Conservation (phyloP, 495 filamentous ascomycete genomes). For the Daldinia vernicosa region DNA sequence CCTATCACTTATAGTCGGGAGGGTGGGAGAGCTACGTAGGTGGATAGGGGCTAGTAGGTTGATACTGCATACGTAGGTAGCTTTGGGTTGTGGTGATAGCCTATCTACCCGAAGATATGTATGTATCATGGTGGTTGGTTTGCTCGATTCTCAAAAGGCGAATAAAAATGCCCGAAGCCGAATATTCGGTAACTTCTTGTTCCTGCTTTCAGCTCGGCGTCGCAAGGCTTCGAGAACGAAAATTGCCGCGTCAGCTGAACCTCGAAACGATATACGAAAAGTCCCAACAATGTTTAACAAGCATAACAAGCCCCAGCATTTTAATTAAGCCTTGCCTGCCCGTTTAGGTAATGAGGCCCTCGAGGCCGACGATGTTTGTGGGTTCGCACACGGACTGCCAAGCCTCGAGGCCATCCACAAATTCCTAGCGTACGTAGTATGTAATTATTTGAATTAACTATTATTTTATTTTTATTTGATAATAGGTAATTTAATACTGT, state of each 20-base stretch:
- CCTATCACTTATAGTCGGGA: neutral
- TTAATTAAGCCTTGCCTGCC: conserved; percentile 21
- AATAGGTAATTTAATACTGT: neutral
- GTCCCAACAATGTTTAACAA: neutral
- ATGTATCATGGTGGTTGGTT: conserved; percentile 6
- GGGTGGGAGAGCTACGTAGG: neutral
- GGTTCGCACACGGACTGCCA: conserved; percentile 14
- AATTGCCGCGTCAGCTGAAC: conserved; percentile 31
- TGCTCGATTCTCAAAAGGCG: conserved; percentile 21
- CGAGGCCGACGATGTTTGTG: conserved; percentile 25
- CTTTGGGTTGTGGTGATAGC: neutral
- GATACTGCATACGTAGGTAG: neutral
- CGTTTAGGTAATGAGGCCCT: conserved; percentile 16
- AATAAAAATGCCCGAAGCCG: conserved; percentile 36
- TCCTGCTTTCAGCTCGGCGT: conserved; percentile 36
- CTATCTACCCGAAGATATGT: too few species aligned
- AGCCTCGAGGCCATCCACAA: neutral
- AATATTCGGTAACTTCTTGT: conserved; percentile 25
- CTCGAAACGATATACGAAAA: conserved; percentile 1
- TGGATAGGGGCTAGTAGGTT: neutral
- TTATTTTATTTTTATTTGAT: neutral
- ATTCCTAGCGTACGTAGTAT: neutral
- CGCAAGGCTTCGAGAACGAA: conserved; percentile 26
- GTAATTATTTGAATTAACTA: neutral
- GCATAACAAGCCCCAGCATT: conserved; percentile 20